These are phyloP conservation scores for Solanum piurae DNA, from an alignment of 257 asterid genomes.

Conservation along the genomic window DNA sequence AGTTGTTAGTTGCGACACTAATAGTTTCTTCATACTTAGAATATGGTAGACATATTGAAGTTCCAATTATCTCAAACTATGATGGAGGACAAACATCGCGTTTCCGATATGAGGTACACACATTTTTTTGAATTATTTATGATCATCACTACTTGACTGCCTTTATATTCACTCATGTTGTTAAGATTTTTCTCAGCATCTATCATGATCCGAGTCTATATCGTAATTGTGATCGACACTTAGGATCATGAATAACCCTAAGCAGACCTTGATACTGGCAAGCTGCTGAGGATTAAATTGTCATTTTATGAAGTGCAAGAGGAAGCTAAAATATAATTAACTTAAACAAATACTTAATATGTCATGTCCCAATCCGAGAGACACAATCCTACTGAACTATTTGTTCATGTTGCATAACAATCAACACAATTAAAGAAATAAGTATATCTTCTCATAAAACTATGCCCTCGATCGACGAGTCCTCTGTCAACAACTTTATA, in stretches of 20 bases:
- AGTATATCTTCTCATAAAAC: neutral
- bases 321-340: neutral
- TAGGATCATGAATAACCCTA: neutral
- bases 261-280: neutral
- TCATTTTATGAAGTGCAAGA: neutral
- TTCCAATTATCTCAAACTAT: neutral
- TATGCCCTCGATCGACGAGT: too few species aligned
- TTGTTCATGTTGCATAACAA: neutral
- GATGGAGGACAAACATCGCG: fast-evolving
- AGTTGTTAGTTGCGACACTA: neutral
- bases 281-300: neutral
- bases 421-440: too few species aligned
- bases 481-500: neutral
- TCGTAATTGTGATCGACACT: neutral
- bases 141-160: neutral
- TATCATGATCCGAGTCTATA: neutral
- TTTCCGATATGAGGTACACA: neutral
- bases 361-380: neutral
- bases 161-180: neutral
- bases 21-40: neutral
- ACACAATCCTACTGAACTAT: neutral
- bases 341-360: neutral
- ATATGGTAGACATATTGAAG: neutral
- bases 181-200: neutral
- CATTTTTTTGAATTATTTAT: neutral